Base-by-base conservation (phyloP, 352 stramenopile genomes). In the Poterioochromonas sp. region DNA sequence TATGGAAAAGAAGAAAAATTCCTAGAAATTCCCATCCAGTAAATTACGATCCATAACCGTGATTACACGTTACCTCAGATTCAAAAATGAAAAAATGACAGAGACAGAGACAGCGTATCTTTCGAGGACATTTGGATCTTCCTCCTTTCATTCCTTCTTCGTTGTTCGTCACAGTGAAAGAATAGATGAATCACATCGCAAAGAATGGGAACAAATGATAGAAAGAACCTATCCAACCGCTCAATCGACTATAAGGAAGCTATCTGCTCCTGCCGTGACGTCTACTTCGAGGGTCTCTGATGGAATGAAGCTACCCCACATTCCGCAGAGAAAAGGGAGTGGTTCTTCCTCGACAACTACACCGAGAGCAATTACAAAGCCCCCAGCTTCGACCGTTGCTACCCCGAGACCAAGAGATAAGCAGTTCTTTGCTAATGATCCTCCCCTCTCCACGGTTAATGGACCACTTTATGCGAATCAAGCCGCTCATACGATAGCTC, bases 101-200 rank as follows among this genome's bases (percentile, higher is more conserved):
- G 8, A 53, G 44, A 20, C 44, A 53, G 20, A 20, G 44, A 20
- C 20, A 53, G 8, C 8, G 20, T 8, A 53, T 53, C 8, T 53
- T 8, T n/a, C n/a, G n/a, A n/a, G n/a, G n/a, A n/a, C n/a, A n/a
- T n/a, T n/a, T n/a, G 20, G 44, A 53, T 53, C 44, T 8, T 53
- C 44, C 8, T 53, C 44, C 8, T 20, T 8, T 53, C 8, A 20
- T 8, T 20, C 20, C 20, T 20, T 53, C 20, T 53, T 20, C 20
- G 51, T 62, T 62, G 51, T 62, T 32, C 51, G 51, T 62, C 51
- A 62, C 29, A 62, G 51, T 29, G 51, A 62, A 32, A 12, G 51
- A 62, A 32, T 34, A 32, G 51, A 62, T 62, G 51, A 62, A 29
- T 8, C 29, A 2, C 2, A 62, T 62, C 12, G 29, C 2, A 62